Conservation (phyloP, 306 rosid species). For the Lathyrus aphaca region DNA sequence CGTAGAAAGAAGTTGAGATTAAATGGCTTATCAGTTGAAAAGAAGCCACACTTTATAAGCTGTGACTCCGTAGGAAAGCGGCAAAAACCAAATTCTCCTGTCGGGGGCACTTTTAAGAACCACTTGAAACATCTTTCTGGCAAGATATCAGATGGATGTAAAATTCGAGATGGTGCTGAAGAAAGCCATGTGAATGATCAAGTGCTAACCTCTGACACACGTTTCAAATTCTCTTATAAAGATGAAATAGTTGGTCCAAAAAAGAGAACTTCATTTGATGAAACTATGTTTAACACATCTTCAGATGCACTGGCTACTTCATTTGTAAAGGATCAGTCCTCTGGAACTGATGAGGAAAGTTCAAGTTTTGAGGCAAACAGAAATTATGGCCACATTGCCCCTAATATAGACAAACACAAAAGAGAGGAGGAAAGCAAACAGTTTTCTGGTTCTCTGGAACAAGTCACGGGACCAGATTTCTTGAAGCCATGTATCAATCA, state of each 20-base stretch:
- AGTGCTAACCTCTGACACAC: conserved; percentile 46
- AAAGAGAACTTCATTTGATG: conserved; percentile 48
- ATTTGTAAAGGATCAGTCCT: conserved; percentile 49
- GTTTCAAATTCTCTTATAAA: conserved; percentile 59
- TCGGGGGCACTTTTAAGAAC: conserved; percentile 63
- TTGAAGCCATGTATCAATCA: conserved; percentile 51
- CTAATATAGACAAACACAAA: conserved; percentile 43
- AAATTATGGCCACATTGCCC: conserved; percentile 36
- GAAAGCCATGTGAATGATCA: conserved; percentile 44
- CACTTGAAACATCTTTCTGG: conserved; percentile 47
- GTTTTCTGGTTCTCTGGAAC: conserved; percentile 49
- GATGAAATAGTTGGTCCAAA: conserved; percentile 58
- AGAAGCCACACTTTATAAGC: conserved; percentile 47
- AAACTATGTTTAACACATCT: conserved; percentile 46
- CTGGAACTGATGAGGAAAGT: conserved; percentile 56
- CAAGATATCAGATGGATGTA: conserved; percentile 47
- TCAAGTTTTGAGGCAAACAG: conserved; percentile 47
- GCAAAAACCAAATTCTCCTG: conserved; percentile 47
- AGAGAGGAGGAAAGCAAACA: conserved; percentile 56
- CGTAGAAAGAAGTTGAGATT: conserved; percentile 51
- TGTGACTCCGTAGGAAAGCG: conserved; percentile 43
- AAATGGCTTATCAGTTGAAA: conserved; percentile 49
- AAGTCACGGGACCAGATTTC: conserved; percentile 42
- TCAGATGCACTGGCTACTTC: conserved; percentile 52
- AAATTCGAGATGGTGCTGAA: conserved; percentile 43